phyloP scores from a whole-genome alignment of 108 stramenopile genomes.

The Fragilariopsis cylindrus region DNA sequence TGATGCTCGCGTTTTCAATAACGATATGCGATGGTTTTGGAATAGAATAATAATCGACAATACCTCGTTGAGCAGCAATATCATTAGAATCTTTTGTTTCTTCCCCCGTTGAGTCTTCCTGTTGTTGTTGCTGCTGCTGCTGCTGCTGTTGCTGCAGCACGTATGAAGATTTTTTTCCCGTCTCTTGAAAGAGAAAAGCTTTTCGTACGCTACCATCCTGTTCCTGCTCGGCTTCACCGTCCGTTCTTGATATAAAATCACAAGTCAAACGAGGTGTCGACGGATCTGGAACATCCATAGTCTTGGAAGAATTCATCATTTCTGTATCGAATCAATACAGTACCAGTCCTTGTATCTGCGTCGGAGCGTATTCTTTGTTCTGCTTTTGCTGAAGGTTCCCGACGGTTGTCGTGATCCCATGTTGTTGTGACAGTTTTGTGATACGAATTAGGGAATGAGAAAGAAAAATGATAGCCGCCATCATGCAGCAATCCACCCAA shows the following conservation, averaged over 20 bases:
- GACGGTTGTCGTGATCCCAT: too few species aligned
- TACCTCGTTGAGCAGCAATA: neutral
- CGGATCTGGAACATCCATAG: neutral
- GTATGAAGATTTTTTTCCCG: conserved; percentile 37
- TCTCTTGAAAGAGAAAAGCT: conserved; percentile 19
- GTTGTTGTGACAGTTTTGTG: too few species aligned
- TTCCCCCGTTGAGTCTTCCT: neutral
- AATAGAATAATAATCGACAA: conserved; percentile 6
- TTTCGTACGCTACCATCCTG: neutral
- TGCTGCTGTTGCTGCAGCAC: conserved; percentile 16
- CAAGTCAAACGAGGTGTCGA: conserved; percentile 5
- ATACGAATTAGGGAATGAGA: too few species aligned
- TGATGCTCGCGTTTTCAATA: conserved; percentile 15
- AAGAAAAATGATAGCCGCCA: too few species aligned
- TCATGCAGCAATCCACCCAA: too few species aligned
- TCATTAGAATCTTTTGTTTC: neutral
- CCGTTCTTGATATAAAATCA: conserved; percentile 4
- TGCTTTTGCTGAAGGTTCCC: too few species aligned
- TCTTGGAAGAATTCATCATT: too few species aligned
- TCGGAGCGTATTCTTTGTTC: too few species aligned
- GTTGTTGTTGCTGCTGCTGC: neutral
- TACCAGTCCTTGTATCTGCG: too few species aligned
- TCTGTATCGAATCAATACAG: too few species aligned
- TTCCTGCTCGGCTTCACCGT: neutral
- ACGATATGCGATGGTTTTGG: conserved; percentile 29